These are phyloP conservation scores for Suillus decipiens DNA, from an alignment of 768 basidiomycete species.

Conservation along the genomic window DNA sequence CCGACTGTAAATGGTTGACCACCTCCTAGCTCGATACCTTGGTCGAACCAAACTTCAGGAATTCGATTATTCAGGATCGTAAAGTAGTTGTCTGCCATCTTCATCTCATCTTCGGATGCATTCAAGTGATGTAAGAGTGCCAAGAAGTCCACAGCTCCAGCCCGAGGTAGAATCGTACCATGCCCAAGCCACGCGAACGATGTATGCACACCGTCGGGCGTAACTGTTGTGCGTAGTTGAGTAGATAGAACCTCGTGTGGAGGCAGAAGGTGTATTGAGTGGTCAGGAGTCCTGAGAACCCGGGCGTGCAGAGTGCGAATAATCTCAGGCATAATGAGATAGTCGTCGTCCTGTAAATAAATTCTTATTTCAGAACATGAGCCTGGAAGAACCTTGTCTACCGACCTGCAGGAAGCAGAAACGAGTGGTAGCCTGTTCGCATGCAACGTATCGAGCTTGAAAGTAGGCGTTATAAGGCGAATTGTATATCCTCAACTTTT, in stretches of 20 bases:
- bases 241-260: constrained; percentile 62
- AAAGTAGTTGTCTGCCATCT: constrained; percentile 75
- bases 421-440: constrained; percentile 47
- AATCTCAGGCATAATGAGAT: constrained; percentile 57
- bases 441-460: constrained; percentile 61
- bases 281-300: constrained; percentile 28
- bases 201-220: constrained; percentile 44
- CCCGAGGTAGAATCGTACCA: constrained; percentile 53
- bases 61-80: constrained; percentile 55
- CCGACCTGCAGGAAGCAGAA: constrained; percentile 66
- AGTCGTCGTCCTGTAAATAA: constrained; percentile 63
- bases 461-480: constrained; percentile 61
- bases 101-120: constrained; percentile 48
- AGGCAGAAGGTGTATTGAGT: constrained; percentile 55
- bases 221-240: constrained; percentile 45
- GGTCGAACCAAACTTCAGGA: constrained; percentile 66
- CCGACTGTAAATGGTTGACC: constrained; percentile 66
- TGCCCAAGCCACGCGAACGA: constrained; percentile 70
- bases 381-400: constrained; percentile 2
- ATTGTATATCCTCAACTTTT: constrained; percentile 54
- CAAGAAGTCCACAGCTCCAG: constrained; percentile 48
- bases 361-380: not conserved
- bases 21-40: constrained; percentile 59
- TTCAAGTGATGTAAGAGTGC: constrained; percentile 45
- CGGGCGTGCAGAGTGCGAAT: constrained; percentile 51